Evolutionary conservation across 306 rosid genomes (phyloP).

Genomic region (Vigna trinervia): DNA sequence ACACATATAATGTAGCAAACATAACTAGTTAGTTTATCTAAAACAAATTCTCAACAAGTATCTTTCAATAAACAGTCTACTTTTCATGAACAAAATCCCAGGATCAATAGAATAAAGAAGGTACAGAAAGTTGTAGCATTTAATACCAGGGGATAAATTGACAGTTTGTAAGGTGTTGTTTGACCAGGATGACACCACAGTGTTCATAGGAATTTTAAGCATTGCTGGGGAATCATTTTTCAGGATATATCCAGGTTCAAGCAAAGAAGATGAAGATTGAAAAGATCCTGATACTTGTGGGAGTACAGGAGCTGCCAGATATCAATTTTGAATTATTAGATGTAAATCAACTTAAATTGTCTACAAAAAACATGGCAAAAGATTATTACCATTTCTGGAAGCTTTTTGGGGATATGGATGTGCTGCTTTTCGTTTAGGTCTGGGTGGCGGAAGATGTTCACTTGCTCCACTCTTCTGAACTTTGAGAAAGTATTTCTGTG

Average conservation of each 20-base stretch:
- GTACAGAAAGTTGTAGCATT: conserved; percentile 47
- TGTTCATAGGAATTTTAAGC: conserved; percentile 55
- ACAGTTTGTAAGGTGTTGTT: conserved; percentile 54
- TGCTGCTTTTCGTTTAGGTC: conserved; percentile 91
- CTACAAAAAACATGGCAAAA: conserved; percentile 2
- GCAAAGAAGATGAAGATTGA: conserved; percentile 64
- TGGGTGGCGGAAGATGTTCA: conserved; percentile 91
- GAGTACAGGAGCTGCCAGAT: conserved; percentile 55
- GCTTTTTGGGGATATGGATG: conserved; percentile 96
- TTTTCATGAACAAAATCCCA: conserved; percentile 5
- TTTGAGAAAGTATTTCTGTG: conserved; percentile 85
- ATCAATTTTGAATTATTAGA: conserved; percentile 29
- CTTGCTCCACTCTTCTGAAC: conserved; percentile 88
- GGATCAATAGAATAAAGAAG: conserved; percentile 8
- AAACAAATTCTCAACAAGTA: neutral
- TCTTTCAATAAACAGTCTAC: conserved; percentile 1
- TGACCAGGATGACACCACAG: conserved; percentile 59
- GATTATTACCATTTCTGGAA: conserved; percentile 62
- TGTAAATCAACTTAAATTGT: neutral
- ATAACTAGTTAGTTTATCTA: conserved; percentile 3
- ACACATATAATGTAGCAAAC: conserved; percentile 25
- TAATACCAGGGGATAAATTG: conserved; percentile 52
- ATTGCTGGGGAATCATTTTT: conserved; percentile 63
- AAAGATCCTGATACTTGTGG: conserved; percentile 58
- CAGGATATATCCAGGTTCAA: conserved; percentile 57